These are phyloP conservation scores for Scedosporium boydii DNA, from an alignment of 2,329 filamentous ascomycete genomes.

Conservation along the genomic window DNA sequence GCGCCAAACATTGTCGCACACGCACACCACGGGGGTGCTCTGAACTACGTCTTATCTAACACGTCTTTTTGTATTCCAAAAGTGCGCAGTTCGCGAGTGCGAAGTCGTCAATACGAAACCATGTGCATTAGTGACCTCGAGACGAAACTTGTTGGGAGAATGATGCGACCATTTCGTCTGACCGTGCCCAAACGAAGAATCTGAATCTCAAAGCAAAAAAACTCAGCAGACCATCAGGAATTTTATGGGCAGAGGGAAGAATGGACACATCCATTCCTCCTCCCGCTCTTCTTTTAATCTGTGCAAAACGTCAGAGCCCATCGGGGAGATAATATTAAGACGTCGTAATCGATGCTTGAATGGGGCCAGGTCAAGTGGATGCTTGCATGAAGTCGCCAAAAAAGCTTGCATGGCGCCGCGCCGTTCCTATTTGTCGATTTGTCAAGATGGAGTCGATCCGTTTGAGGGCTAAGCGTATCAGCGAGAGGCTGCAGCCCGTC, in stretches of 20 bases:
- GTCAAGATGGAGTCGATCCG: not conserved
- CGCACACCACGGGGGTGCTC: too few species aligned
- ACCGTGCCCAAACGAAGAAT: not conserved
- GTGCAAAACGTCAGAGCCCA: not conserved
- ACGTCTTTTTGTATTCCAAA: not conserved
- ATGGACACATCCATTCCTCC: too few species aligned
- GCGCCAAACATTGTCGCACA: too few species aligned
- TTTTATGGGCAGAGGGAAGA: too few species aligned
- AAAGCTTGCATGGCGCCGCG: not conserved
- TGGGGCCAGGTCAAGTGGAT: not conserved
- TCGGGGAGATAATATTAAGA: not conserved
- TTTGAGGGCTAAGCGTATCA: not conserved
- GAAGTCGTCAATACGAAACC: not conserved
- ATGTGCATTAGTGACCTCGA: not conserved
- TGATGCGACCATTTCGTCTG: not conserved
- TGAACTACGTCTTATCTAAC: too few species aligned
- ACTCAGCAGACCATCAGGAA: too few species aligned
- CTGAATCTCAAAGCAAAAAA: too few species aligned
- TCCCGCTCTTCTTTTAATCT: too few species aligned
- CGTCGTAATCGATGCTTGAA: not conserved
- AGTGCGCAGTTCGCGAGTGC: not conserved
- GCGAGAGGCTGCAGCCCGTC: not conserved
- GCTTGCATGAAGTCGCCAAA: slow-evolving; percentile 1
- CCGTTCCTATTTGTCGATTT: not conserved
- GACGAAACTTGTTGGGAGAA: slow-evolving; percentile 1